Percentiles rank a stretch among this genome's conserved stretches.
Evolutionary conservation across 1,284 basidiomycete genomes (phyloP).

Genomic region (Vanrija sp.): DNA sequence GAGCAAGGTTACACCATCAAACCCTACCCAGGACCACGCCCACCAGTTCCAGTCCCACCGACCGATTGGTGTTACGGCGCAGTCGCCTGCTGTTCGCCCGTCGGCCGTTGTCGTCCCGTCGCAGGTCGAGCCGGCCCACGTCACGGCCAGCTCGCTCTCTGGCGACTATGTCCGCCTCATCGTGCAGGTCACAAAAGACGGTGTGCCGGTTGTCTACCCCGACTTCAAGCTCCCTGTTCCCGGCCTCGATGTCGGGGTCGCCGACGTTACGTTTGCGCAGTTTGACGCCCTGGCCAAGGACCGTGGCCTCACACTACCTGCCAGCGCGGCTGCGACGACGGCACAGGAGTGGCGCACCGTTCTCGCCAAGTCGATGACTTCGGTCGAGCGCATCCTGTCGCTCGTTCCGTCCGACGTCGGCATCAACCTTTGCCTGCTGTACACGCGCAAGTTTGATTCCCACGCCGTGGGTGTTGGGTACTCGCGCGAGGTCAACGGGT

Average conservation of each 20-base stretch:
- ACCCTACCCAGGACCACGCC: slow-evolving; percentile 49
- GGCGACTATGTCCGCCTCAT: slow-evolving; percentile 81
- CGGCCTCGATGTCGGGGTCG: slow-evolving; percentile 72
- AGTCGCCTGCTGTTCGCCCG: slow-evolving; percentile 36
- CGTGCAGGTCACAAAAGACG: slow-evolving; percentile 88
- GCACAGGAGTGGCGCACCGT: slow-evolving; percentile 59
- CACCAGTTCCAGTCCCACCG: slow-evolving; percentile 48
- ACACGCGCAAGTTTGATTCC: slow-evolving; percentile 54
- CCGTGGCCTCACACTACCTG: slow-evolving; percentile 52
- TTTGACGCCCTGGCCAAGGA: slow-evolving; percentile 64
- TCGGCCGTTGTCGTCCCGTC: slow-evolving; percentile 13
- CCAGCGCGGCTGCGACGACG: slow-evolving; percentile 29
- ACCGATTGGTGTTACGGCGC: slow-evolving; percentile 34
- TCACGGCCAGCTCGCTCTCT: slow-evolving; percentile 55
- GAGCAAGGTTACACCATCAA: slow-evolving; percentile 64
- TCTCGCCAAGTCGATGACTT: slow-evolving; percentile 60
- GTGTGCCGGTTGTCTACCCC: slow-evolving; percentile 76
- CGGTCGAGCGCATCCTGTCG: slow-evolving; percentile 67
- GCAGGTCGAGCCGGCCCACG: slow-evolving; percentile 38
- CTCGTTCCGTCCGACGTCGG: slow-evolving; percentile 72
- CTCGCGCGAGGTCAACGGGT: slow-evolving; percentile 67
- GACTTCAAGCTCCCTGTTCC: slow-evolving; percentile 68
- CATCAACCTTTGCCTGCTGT: slow-evolving; percentile 74
- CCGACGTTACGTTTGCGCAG: slow-evolving; percentile 75
- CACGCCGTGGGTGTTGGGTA: slow-evolving; percentile 52